A percentile compares a stretch with the other conserved stretches of the same genome.
These are phyloP conservation scores for Pseudogymnoascus sp. DNA, from an alignment of 2,329 filamentous ascomycete genomes.

Conservation along the genomic window DNA sequence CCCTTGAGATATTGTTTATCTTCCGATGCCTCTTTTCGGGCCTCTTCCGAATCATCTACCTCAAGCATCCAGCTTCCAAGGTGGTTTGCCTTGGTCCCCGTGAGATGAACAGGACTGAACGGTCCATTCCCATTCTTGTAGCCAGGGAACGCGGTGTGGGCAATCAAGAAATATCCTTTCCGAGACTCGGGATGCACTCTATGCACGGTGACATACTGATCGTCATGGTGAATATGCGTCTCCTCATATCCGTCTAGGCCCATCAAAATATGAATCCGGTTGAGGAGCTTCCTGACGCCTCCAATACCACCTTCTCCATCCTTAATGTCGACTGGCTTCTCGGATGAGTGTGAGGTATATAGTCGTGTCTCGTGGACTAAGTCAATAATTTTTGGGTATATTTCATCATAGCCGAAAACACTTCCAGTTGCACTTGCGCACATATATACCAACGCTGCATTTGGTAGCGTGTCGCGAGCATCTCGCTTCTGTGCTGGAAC, in stretches of 20 bases:
- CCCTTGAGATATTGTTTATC: constrained; percentile 70
- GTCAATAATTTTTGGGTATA: constrained; percentile 89
- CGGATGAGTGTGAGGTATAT: constrained; percentile 73
- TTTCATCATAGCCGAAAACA: constrained; percentile 96
- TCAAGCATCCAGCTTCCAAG: constrained; percentile 90
- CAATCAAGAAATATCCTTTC: constrained; percentile 91
- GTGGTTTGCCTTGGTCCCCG: constrained; percentile 75
- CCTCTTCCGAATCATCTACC: constrained; percentile 68
- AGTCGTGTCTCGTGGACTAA: constrained; percentile 80
- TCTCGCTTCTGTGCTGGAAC: constrained; percentile 91
- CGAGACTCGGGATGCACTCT: constrained; percentile 85
- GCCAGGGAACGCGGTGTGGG: constrained; percentile 90
- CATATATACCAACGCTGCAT: constrained; percentile 90
- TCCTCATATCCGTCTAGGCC: constrained; percentile 90
- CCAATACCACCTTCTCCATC: constrained; percentile 78
- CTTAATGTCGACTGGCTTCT: constrained; percentile 53
- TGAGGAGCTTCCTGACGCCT: constrained; percentile 83
- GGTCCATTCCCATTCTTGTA: constrained; percentile 77
- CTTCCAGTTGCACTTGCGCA: constrained; percentile 90
- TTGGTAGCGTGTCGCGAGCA: constrained; percentile 86
- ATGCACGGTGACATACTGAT: constrained; percentile 93
- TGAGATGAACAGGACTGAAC: constrained; percentile 70
- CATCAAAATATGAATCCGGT: constrained; percentile 92
- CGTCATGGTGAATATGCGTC: constrained; percentile 93
- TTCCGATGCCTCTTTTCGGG: constrained; percentile 53